Evolutionary conservation across 495 filamentous ascomycete species (phyloP).

Genomic region (Annulohypoxylon maeteangense): DNA sequence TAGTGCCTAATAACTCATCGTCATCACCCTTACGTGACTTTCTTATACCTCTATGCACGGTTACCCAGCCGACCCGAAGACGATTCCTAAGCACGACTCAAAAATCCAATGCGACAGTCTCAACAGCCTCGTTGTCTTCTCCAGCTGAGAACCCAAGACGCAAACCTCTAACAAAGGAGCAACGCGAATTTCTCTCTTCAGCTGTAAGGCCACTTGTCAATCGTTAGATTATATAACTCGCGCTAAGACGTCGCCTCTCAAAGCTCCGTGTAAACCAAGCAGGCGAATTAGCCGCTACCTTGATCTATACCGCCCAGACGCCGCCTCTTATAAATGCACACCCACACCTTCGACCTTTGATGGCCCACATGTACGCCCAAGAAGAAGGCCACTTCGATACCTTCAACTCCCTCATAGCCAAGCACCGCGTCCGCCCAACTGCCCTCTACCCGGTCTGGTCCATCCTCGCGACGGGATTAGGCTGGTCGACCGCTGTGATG

Average conservation of each 20-base stretch:
- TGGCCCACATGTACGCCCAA: slow-evolving; percentile 99
- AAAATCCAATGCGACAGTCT: slow-evolving; percentile 14
- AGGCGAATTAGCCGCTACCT: slow-evolving; percentile 85
- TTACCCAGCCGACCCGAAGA: background rate
- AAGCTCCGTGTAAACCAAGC: slow-evolving; percentile 88
- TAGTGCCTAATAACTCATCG: slow-evolving; percentile 16
- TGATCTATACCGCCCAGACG: slow-evolving; percentile 86
- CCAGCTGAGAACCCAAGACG: slow-evolving; percentile 52
- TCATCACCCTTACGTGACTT: slow-evolving; percentile 8
- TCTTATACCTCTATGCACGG: background rate
- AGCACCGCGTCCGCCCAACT: slow-evolving; percentile 92
- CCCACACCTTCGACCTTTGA: slow-evolving; percentile 85
- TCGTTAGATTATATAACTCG: slow-evolving; percentile 19
- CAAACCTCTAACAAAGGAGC: slow-evolving; percentile 73
- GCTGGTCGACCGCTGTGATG: slow-evolving; percentile 90
- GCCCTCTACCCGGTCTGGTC: slow-evolving; percentile 94
- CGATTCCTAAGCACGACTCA: slow-evolving; percentile 23
- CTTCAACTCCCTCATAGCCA: slow-evolving; percentile 85
- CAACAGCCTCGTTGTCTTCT: slow-evolving; percentile 17
- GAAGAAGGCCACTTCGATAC: slow-evolving; percentile 85
- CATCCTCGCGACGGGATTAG: slow-evolving; percentile 82
- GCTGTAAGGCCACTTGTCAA: slow-evolving; percentile 62
- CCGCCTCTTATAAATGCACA: slow-evolving; percentile 78
- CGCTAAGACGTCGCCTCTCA: slow-evolving; percentile 16
- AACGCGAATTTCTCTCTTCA: slow-evolving; percentile 79